These are phyloP conservation scores for Vitis hybrid DNA, from an alignment of 177 flowering plant genomes.

Conservation along the genomic window DNA sequence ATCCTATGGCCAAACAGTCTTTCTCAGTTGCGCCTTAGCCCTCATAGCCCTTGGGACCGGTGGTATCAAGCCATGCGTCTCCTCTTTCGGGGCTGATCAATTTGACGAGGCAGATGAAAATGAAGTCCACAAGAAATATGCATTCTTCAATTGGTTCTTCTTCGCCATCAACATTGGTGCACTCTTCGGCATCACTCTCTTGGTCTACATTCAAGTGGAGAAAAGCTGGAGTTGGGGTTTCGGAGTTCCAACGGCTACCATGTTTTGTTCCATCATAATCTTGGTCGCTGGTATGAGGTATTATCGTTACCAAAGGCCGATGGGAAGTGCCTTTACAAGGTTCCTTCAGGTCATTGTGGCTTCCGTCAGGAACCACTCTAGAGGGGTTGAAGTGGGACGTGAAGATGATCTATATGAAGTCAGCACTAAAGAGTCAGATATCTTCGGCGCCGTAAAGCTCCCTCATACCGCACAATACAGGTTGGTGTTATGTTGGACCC, in stretches of 20 bases:
- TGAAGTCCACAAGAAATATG: slow-evolving; percentile 47
- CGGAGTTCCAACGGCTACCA: slow-evolving; percentile 44
- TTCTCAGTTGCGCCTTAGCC: slow-evolving; percentile 49
- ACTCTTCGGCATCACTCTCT: slow-evolving; percentile 48
- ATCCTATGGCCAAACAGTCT: slow-evolving; percentile 36
- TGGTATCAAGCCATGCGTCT: slow-evolving; percentile 74
- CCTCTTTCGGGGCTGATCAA: slow-evolving; percentile 78
- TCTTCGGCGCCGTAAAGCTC: slow-evolving; percentile 60
- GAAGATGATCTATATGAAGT: slow-evolving; percentile 47
- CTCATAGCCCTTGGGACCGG: slow-evolving; percentile 75
- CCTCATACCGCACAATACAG: slow-evolving; percentile 52
- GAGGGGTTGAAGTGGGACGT: slow-evolving; percentile 32
- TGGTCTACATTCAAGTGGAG: slow-evolving; percentile 48
- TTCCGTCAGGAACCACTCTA: slow-evolving; percentile 45
- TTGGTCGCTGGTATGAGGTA: slow-evolving; percentile 34
- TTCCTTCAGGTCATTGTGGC: slow-evolving; percentile 67
- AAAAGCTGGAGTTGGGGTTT: slow-evolving; percentile 64
- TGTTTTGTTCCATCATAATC: slow-evolving; percentile 38
- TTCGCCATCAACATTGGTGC: slow-evolving; percentile 77
- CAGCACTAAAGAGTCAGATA: slow-evolving; percentile 45
- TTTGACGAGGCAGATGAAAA: slow-evolving; percentile 55
- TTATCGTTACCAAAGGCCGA: slow-evolving; percentile 66
- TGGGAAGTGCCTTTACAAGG: slow-evolving; percentile 73
- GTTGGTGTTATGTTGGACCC: slow-evolving; percentile 16
- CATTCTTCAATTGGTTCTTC: slow-evolving; percentile 88